Base-by-base conservation (phyloP, 1,139 yeast genomes). In the Spathaspora sp. region DNA sequence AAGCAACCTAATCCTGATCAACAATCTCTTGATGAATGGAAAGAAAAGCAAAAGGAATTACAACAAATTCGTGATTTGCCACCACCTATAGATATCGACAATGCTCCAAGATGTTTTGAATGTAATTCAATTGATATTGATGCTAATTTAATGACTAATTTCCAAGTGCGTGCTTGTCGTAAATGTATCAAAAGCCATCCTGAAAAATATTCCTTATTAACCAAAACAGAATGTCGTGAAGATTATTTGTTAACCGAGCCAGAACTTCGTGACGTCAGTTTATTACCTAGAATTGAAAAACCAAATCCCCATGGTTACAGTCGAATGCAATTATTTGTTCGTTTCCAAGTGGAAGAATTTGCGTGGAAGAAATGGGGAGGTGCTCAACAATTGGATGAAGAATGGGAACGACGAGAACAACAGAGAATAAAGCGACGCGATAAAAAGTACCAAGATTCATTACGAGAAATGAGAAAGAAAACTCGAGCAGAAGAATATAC, bases 311-410 rank as follows among this genome's bases (percentile, higher is more conserved):
- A 93, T 65, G 90, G 95, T 41, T 95, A 82, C 65, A 86, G 91
- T 44, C 78, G 95, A 59, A 95, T 95, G 99, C 96, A 90, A 74
- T 72, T 95, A 46, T 95, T 84, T 64, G 67, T 93, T 42, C 72
- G 99, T 48, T 87, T 82, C 57, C 98, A 95, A 59, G 91, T 93
- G 13, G 99, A 95, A 63, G 89, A 85, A 57, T 88, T 78, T 67
- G 96, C 99, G 0, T 88, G 84, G 70, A 84, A 86, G 61, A 93
- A 93, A 66, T 95, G 99, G 99, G 96, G 95, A 2, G 86, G 95
- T 0, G 78, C 86, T 4, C 96, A 90, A 43, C 89, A 86, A 0
- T 67, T 95, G 37, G 99, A 95, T 63, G 76, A 78, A n/a, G 99
- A 95, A 63, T 95, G 96, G 88, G 89, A 89, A 55, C 68, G 86